These are phyloP conservation scores for Phytophthora syringae DNA, from an alignment of 352 stramenopile species.

Conservation along the genomic window DNA sequence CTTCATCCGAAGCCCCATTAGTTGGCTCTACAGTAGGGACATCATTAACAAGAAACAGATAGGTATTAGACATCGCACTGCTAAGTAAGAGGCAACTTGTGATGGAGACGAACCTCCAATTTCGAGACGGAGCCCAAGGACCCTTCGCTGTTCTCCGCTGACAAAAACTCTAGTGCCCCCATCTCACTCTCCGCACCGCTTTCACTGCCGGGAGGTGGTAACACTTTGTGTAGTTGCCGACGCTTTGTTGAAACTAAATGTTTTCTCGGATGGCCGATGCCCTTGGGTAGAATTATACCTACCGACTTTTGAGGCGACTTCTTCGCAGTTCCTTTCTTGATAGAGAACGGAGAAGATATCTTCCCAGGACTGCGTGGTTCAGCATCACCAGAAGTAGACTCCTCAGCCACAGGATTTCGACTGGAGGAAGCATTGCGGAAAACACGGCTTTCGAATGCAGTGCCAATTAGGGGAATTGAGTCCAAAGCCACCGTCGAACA, in stretches of 20 bases:
- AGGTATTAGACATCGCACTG: background rate
- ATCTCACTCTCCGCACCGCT: constrained; percentile 43
- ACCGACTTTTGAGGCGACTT: constrained; percentile 12
- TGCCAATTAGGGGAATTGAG: constrained; percentile 83
- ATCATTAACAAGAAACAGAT: constrained; percentile 27
- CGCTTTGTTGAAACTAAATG: constrained; percentile 16
- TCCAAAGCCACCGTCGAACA: constrained; percentile 84
- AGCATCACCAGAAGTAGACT: constrained; percentile 14
- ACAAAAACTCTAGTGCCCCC: constrained; percentile 73
- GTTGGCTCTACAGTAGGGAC: constrained; percentile 50
- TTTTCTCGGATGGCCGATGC: constrained; percentile 29
- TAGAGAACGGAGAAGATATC: constrained; percentile 1
- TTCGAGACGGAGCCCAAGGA: constrained; percentile 62
- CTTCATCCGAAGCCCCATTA: constrained; percentile 72
- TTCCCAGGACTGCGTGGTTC: constrained; percentile 3
- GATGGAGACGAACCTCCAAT: constrained; percentile 46
- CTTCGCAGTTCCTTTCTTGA: constrained; percentile 20
- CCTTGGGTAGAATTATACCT: constrained; percentile 28
- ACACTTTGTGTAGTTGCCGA: constrained; percentile 13
- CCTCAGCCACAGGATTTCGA: constrained; percentile 4
- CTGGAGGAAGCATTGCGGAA: constrained; percentile 41
- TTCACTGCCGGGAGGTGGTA: constrained; percentile 18
- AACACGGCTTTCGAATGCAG: constrained; percentile 78
- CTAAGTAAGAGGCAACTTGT: background rate
- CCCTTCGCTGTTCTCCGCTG: constrained; percentile 55